These are phyloP conservation scores for Gossypium herbaceum DNA, from an alignment of 345 rosid species.

Conservation along the genomic window DNA sequence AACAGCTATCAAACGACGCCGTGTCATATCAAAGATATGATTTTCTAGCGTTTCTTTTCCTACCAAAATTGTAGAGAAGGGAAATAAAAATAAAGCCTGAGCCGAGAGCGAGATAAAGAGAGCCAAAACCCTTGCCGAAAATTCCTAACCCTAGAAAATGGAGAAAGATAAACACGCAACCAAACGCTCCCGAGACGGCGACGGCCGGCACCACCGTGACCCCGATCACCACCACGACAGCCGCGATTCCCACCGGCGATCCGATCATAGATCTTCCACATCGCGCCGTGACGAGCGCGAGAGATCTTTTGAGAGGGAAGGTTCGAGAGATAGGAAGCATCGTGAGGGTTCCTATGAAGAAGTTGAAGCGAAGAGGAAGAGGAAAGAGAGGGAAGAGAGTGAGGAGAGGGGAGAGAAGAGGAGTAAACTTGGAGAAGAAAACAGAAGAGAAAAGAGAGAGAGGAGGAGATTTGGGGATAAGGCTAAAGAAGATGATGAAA, in stretches of 20 bases:
- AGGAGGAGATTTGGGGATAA: constrained; percentile 56
- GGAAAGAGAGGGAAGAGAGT: constrained; percentile 37
- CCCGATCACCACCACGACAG: constrained; percentile 30
- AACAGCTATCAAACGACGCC: not conserved
- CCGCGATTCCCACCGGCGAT: constrained; percentile 49
- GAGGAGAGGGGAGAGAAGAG: constrained; percentile 39
- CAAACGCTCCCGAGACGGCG: constrained; percentile 47
- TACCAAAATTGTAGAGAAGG: not conserved
- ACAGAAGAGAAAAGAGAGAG: constrained; percentile 36
- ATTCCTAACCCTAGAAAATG: constrained; percentile 42
- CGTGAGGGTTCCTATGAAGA: constrained; percentile 32
- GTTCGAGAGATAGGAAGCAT: constrained; percentile 33
- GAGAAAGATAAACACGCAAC: constrained; percentile 44
- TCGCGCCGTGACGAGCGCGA: constrained; percentile 39
- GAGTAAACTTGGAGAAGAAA: constrained; percentile 43
- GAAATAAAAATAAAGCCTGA: not conserved
- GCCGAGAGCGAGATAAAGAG: not conserved
- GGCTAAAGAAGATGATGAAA: constrained; percentile 25
- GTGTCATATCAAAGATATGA: not conserved
- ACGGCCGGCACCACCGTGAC: constrained; percentile 45
- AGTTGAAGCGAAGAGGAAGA: constrained; percentile 36
- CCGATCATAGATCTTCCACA: constrained; percentile 43
- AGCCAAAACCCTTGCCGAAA: not conserved
- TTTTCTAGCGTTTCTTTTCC: too few species aligned
- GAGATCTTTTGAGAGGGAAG: constrained; percentile 28